Conservation (phyloP, 2,329 filamentous ascomycete species). For the Alternaria novae-zelandiae region DNA sequence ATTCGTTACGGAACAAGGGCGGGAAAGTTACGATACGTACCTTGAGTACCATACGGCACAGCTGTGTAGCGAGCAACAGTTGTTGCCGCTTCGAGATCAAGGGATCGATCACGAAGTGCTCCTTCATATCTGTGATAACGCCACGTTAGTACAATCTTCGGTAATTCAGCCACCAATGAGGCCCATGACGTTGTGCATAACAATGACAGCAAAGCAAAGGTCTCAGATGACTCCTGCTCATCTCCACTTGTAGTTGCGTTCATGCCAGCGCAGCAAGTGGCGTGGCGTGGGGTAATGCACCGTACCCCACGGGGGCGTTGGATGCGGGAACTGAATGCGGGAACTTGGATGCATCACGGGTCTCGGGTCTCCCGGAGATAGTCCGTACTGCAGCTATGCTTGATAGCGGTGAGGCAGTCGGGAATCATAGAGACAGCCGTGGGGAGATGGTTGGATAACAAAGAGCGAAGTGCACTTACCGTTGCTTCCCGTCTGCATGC, state of each 20-base stretch:
- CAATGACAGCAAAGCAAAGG: constrained; percentile 14
- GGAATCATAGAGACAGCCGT: neutral
- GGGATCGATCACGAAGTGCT: constrained; percentile 97
- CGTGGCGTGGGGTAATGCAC: constrained; percentile 32
- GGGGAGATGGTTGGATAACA: constrained; percentile 9
- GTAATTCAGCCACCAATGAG: constrained; percentile 13
- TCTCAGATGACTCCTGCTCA: constrained; percentile 13
- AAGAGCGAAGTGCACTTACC: constrained; percentile 55
- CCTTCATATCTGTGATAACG: constrained; percentile 77
- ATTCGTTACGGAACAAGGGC: constrained; percentile 14
- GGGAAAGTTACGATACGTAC: constrained; percentile 55
- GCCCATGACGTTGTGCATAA: constrained; percentile 5
- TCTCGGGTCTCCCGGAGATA: constrained; percentile 17
- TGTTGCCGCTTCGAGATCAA: constrained; percentile 98
- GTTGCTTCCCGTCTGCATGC: constrained; percentile 94
- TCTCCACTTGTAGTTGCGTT: constrained; percentile 17
- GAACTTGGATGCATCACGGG: constrained; percentile 24
- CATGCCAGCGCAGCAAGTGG: constrained; percentile 19
- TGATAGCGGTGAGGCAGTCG: constrained; percentile 22
- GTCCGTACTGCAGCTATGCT: constrained; percentile 11
- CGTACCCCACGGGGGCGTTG: constrained; percentile 28
- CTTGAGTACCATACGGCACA: constrained; percentile 81
- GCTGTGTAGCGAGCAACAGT: constrained; percentile 91
- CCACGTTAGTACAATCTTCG: constrained; percentile 33
- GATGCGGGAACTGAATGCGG: constrained; percentile 14